These are phyloP conservation scores for Kazachstania martiniae DNA, from an alignment of 805 yeast species.

Conservation along the genomic window DNA sequence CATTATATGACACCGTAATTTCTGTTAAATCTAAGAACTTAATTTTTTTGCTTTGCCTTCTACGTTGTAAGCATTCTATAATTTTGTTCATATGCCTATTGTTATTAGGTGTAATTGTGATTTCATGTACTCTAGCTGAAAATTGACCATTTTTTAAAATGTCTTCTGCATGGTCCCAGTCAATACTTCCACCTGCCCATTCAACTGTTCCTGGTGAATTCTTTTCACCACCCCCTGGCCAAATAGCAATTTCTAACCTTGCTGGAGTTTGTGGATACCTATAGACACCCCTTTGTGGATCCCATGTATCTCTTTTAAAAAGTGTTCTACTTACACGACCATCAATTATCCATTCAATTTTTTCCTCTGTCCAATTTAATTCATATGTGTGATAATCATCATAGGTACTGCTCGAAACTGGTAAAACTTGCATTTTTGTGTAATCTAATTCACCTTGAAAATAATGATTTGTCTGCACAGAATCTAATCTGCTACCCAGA, in stretches of 20 bases:
- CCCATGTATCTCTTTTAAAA: constrained; percentile 49
- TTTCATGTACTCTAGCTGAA: constrained; percentile 47
- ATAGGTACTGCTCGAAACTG: constrained; percentile 38
- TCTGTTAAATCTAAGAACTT: constrained; percentile 2
- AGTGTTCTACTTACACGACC: constrained; percentile 56
- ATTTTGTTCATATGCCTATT: constrained; percentile 11
- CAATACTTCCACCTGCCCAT: constrained; percentile 84
- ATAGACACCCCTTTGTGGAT: constrained; percentile 42
- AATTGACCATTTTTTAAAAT: constrained; percentile 64
- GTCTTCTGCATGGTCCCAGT: constrained; percentile 70
- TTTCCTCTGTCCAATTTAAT: constrained; percentile 72
- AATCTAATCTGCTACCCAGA: constrained; percentile 58
- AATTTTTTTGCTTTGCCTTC: neutral
- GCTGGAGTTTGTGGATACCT: constrained; percentile 68
- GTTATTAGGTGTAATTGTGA: constrained; percentile 54
- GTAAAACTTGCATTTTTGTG: constrained; percentile 34
- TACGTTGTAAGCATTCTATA: constrained; percentile 5
- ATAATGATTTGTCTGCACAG: constrained; percentile 73
- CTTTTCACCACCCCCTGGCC: constrained; percentile 61
- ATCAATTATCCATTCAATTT: constrained; percentile 62
- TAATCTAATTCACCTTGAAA: constrained; percentile 63
- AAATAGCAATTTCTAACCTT: constrained; percentile 60
- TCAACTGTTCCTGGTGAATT: constrained; percentile 54
- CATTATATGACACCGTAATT: constrained; percentile 5
- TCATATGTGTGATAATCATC: constrained; percentile 63